Percentiles rank a stretch among this genome's conserved stretches.
Evolutionary conservation across 164 flowering plant genomes (phyloP).

Genomic region (Amborella trichopoda): DNA sequence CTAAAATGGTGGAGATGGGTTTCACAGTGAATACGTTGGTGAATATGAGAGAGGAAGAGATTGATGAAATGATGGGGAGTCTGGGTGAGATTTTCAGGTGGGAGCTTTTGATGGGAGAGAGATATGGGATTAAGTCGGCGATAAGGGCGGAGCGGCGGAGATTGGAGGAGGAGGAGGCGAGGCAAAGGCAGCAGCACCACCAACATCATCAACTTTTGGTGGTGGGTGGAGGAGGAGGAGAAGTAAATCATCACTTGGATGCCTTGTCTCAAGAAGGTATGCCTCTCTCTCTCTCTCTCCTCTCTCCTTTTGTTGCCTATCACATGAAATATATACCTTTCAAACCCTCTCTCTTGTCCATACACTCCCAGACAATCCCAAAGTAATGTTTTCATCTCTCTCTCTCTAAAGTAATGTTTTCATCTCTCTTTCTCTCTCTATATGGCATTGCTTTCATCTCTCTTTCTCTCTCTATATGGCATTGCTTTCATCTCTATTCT

Average conservation of each 20-base stretch:
- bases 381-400: too few relatives aligned
- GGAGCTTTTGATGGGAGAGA: conserved; percentile 89
- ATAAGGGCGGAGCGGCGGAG: conserved; percentile 81
- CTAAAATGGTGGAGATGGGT: conserved; percentile 87
- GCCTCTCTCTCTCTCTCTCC: not conserved
- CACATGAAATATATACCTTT: too few relatives aligned
- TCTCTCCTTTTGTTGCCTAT: not conserved
- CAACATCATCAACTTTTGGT: conserved; percentile 29
- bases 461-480: too few relatives aligned
- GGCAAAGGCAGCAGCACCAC: conserved; percentile 26
- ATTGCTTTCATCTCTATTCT: too few relatives aligned
- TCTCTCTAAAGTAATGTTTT: too few relatives aligned
- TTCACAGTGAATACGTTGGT: conserved; percentile 80
- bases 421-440: too few relatives aligned
- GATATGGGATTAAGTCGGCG: conserved; percentile 92
- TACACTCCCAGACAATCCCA: too few relatives aligned
- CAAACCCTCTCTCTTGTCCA: too few relatives aligned
- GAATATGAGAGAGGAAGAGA: conserved; percentile 89
- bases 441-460: too few relatives aligned
- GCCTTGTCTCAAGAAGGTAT: conserved; percentile 96
- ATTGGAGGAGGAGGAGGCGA: conserved; percentile 38
- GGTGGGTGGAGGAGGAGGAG: too few relatives aligned
- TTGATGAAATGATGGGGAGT: conserved; percentile 92
- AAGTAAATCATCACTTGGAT: too few relatives aligned
- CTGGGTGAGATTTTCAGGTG: conserved; percentile 69